Conservation (phyloP, 495 filamentous ascomycete species). For the Zalerion maritima region DNA sequence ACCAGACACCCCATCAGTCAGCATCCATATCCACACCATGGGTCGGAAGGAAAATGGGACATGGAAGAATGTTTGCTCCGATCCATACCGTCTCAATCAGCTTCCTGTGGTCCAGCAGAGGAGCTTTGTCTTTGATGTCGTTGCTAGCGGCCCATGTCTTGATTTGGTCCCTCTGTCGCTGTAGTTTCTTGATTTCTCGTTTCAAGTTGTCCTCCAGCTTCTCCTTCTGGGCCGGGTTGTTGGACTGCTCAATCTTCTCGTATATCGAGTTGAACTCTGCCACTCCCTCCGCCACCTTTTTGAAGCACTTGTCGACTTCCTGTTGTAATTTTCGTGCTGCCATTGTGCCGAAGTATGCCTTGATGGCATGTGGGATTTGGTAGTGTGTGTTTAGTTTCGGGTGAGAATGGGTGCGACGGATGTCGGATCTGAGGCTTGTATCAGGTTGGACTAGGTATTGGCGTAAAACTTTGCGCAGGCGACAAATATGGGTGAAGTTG, state of each 20-base stretch:
- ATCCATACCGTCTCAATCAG: slow-evolving; percentile 90
- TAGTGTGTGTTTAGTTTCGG: no score
- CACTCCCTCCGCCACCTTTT: slow-evolving; percentile 89
- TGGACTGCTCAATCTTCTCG: slow-evolving; percentile 85
- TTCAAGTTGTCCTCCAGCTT: slow-evolving; percentile 96
- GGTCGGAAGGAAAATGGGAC: slow-evolving; percentile 6
- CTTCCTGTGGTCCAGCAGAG: slow-evolving; percentile 80
- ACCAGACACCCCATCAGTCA: slow-evolving; percentile 4
- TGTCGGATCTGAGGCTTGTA: no score
- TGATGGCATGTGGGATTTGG: no score
- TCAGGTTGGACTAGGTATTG: no score
- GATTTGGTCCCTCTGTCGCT: slow-evolving; percentile 93
- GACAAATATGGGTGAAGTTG: no score
- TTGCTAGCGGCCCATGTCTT: slow-evolving; percentile 95
- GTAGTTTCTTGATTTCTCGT: slow-evolving; percentile 98
- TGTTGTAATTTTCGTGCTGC: slow-evolving; percentile 88
- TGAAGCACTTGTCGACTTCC: slow-evolving; percentile 97
- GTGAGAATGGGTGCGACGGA: no score
- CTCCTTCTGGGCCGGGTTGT: slow-evolving; percentile 89
- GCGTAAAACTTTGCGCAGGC: no score
- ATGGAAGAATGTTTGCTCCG: slow-evolving; percentile 5
- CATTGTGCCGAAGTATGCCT: slow-evolving; percentile 61
- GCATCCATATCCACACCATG: slow-evolving; percentile 1
- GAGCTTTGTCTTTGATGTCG: slow-evolving; percentile 98
- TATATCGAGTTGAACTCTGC: slow-evolving; percentile 80